Percentiles rank a stretch among this genome's conserved stretches.
Conservation (phyloP, 768 basidiomycete genomes). For the Neoboletus subvelutipes region DNA sequence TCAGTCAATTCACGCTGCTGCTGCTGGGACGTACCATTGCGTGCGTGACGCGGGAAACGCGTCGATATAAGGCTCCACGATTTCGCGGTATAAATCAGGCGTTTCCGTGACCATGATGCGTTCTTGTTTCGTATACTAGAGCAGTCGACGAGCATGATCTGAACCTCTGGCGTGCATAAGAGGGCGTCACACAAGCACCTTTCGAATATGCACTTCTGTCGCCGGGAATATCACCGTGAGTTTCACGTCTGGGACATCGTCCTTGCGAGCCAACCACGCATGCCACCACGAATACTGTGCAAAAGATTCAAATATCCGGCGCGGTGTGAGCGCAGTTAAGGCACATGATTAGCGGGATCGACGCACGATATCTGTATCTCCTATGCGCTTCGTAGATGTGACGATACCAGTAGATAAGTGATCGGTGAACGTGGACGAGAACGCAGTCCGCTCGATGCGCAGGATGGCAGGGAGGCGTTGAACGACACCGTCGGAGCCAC, state of each 20-base stretch:
- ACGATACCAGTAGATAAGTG: conserved; percentile 41
- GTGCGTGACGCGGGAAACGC: conserved; percentile 75
- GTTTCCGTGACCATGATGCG: conserved; percentile 79
- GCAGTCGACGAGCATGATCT: too few relatives aligned
- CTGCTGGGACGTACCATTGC: conserved; percentile 59
- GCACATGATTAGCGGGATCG: neutral
- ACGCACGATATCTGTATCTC: conserved; percentile 67
- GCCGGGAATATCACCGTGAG: conserved; percentile 86
- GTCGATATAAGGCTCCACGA: conserved; percentile 79
- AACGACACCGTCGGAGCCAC: conserved; percentile 1
- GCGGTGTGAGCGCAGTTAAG: neutral
- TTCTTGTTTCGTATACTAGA: conserved; percentile 75
- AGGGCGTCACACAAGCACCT: conserved; percentile 32
- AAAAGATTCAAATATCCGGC: neutral
- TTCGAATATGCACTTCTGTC: conserved; percentile 85
- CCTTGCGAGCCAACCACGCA: conserved; percentile 56
- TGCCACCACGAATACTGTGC: conserved; percentile 78
- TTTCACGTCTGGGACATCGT: conserved; percentile 63
- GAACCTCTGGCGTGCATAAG: neutral
- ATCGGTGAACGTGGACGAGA: conserved; percentile 43
- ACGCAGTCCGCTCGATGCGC: conserved; percentile 74
- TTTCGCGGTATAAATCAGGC: conserved; percentile 62
- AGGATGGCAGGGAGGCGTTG: conserved; percentile 62
- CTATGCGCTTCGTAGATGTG: conserved; percentile 47
- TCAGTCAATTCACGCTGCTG: neutral